These are phyloP conservation scores for Fusarium coffeatum DNA, from an alignment of 2,329 filamentous ascomycete genomes.

Conservation along the genomic window DNA sequence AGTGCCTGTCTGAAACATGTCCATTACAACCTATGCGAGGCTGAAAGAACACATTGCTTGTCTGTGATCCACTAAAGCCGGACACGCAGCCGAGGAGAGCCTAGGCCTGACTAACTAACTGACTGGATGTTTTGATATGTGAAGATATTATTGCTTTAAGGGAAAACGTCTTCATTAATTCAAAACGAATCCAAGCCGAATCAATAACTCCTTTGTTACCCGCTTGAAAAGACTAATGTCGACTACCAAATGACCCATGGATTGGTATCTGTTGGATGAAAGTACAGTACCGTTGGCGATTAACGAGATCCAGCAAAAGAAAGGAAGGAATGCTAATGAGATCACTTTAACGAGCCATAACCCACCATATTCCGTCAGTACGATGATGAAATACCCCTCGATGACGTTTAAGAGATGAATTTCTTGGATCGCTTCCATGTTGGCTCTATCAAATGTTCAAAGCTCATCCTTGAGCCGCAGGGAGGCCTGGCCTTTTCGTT, in stretches of 20 bases:
- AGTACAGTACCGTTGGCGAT: not conserved
- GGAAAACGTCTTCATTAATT: not conserved
- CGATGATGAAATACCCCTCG: conserved; percentile 37
- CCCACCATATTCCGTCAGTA: conserved; percentile 24
- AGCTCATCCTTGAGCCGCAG: conserved; percentile 29
- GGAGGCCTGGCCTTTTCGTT: conserved; percentile 19
- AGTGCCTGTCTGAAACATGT: conserved; percentile 4
- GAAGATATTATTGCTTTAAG: not conserved
- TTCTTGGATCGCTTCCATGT: conserved; percentile 24
- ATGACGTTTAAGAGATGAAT: conserved; percentile 40
- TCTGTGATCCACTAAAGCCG: conserved; percentile 1
- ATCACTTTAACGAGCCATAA: conserved; percentile 27
- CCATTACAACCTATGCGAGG: not conserved
- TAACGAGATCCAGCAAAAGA: conserved; percentile 11
- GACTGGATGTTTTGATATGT: not conserved
- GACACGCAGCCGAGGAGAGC: not conserved
- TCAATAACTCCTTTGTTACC: not conserved
- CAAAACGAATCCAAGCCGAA: not conserved
- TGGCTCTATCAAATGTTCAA: conserved; percentile 15
- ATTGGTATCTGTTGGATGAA: conserved; percentile 3
- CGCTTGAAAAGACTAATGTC: not conserved
- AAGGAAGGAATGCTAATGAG: conserved; percentile 36
- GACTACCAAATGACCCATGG: not conserved
- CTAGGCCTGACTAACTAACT: not conserved
- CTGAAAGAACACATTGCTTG: conserved; percentile 4